Conservation (phyloP, 176 grass and related monocot species). For the Phoenix dactylifera region DNA sequence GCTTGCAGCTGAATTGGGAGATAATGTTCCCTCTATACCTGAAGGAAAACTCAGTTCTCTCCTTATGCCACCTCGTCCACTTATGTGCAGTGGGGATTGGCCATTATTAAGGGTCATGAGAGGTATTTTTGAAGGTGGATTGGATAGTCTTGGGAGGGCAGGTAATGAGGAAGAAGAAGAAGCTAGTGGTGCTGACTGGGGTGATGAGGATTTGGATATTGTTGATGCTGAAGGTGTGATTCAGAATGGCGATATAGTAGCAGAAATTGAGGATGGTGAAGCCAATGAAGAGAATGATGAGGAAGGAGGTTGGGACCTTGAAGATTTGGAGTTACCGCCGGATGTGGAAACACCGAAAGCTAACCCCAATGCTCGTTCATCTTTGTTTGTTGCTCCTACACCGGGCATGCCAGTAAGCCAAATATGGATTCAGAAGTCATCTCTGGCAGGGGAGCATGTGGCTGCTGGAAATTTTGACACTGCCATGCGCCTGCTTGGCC, state of each 20-base stretch:
- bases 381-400: constrained; percentile 62
- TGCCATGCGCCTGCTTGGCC: constrained; percentile 75
- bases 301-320: constrained; percentile 90
- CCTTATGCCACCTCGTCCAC: constrained; percentile 61
- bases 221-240: constrained; percentile 60
- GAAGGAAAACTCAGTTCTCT: constrained; percentile 59
- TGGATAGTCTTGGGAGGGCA: constrained; percentile 59
- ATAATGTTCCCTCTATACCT: constrained; percentile 70
- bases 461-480: constrained; percentile 95
- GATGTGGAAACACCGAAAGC: constrained; percentile 71
- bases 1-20: constrained; percentile 74
- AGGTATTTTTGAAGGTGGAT: constrained; percentile 81
- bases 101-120: constrained; percentile 88
- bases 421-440: constrained; percentile 96
- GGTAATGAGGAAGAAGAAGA: constrained; percentile 73
- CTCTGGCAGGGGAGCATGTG: constrained; percentile 85
- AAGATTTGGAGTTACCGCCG: constrained; percentile 82
- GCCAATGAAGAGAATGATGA: constrained; percentile 59
- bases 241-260: constrained; percentile 53
- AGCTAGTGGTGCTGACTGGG: constrained; percentile 79
- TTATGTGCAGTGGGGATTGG: constrained; percentile 70
- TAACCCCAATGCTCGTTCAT: constrained; percentile 25
- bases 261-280: constrained; percentile 46
- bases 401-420: constrained; percentile 87
- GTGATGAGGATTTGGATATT: constrained; percentile 81